Conservation (phyloP, 73 alveolate species). For the Paramecium pentaurelia region DNA sequence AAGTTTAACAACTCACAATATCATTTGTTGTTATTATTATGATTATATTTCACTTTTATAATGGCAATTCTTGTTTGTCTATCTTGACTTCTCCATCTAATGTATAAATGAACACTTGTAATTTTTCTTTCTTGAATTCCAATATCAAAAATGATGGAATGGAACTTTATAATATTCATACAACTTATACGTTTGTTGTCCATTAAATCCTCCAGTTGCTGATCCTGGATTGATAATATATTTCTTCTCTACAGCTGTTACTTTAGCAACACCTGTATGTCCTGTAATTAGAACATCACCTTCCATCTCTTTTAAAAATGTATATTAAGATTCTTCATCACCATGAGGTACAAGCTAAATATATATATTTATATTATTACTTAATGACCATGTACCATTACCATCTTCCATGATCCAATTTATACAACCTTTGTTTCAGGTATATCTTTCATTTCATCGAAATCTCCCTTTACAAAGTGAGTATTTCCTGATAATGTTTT, state of each 20-base stretch:
- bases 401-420: conserved; percentile 91
- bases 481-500: conserved; percentile 69
- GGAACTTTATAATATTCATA: neutral
- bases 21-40: neutral
- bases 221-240: conserved; percentile 97
- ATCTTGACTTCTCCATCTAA: conserved; percentile 36
- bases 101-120: conserved; percentile 14
- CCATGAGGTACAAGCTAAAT: conserved; percentile 91
- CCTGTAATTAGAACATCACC: conserved; percentile 94
- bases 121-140: conserved; percentile 4
- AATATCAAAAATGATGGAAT: conserved; percentile 38
- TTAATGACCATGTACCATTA: conserved; percentile 91
- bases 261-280: conserved; percentile 87
- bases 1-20: neutral
- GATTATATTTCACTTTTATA: neutral
- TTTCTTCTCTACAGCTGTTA: conserved; percentile 90
- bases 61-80: neutral
- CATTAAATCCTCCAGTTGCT: conserved; percentile 93
- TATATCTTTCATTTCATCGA: conserved; percentile 79
- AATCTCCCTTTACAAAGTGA: conserved; percentile 93
- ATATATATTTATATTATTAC: conserved; percentile 29
- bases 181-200: conserved; percentile 47
- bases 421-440: conserved; percentile 85
- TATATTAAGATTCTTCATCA: conserved; percentile 88
- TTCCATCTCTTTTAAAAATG: conserved; percentile 85